Conservation (phyloP, 352 stramenopile genomes). For the Phytophthora podocarpi region DNA sequence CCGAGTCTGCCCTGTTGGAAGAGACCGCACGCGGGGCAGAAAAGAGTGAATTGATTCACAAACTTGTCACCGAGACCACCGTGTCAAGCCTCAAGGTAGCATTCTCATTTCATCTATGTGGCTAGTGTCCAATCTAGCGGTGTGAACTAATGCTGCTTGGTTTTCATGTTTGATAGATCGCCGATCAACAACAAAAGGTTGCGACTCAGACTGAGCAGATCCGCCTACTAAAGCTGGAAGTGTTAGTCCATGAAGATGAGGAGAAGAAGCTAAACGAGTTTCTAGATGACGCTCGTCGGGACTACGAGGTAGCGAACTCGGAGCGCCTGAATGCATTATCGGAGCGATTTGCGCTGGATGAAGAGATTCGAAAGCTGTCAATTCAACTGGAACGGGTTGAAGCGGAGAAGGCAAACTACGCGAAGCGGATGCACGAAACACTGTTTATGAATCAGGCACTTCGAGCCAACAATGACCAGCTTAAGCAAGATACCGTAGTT, state of each 20-base stretch:
- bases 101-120: too few species aligned
- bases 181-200: slow-evolving; percentile 44
- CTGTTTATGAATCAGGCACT: slow-evolving; percentile 81
- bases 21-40: slow-evolving; percentile 44
- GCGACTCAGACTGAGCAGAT: slow-evolving; percentile 48
- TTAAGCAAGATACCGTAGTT: slow-evolving; percentile 66
- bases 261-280: slow-evolving; percentile 65
- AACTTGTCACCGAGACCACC: slow-evolving; percentile 48
- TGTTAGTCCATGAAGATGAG: slow-evolving; percentile 72
- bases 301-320: slow-evolving; percentile 73
- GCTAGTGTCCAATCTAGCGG: too few species aligned
- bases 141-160: too few species aligned
- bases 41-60: slow-evolving; percentile 57
- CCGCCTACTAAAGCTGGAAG: slow-evolving; percentile 65
- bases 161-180: slow-evolving; percentile 39
- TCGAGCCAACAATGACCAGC: slow-evolving; percentile 59
- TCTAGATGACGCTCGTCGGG: slow-evolving; percentile 57
- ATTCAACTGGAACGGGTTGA: slow-evolving; percentile 56
- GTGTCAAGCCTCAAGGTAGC: slow-evolving; percentile 46
- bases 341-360: slow-evolving; percentile 59
- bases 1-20: slow-evolving; percentile 37
- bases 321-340: slow-evolving; percentile 69
- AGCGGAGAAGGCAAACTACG: slow-evolving; percentile 60
- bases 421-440: slow-evolving; percentile 73
- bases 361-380: slow-evolving; percentile 68